phyloP scores from a whole-genome alignment of 768 basidiomycete genomes.

The Asterophora lycoperdoides region DNA sequence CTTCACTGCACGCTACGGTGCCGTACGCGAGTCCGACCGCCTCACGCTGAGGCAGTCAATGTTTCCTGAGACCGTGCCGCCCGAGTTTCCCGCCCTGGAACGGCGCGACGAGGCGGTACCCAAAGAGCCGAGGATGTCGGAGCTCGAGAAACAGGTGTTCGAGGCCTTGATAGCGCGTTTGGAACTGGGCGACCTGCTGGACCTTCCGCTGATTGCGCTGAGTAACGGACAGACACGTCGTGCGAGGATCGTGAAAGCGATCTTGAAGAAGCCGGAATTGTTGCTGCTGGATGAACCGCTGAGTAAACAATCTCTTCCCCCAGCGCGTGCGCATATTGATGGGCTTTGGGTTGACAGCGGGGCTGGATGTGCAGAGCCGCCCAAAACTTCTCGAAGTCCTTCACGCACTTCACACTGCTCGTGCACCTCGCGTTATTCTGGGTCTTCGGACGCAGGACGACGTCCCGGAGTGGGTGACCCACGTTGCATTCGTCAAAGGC shows the following conservation, averaged over 20 bases:
- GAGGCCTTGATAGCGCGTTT: slow-evolving; percentile 52
- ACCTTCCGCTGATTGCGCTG: slow-evolving; percentile 78
- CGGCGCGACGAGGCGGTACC: slow-evolving; percentile 19
- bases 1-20: slow-evolving; percentile 89
- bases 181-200: slow-evolving; percentile 59
- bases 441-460: slow-evolving; percentile 67
- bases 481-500: slow-evolving; percentile 53
- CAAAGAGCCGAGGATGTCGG: slow-evolving; percentile 7
- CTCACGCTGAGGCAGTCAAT: slow-evolving; percentile 72
- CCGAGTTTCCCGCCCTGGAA: slow-evolving; percentile 22
- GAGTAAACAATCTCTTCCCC: slow-evolving; percentile 38
- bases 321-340: background rate
- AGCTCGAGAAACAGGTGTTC: slow-evolving; percentile 36
- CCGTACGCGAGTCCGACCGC: slow-evolving; percentile 79
- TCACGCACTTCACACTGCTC: slow-evolving; percentile 16
- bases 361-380: slow-evolving; percentile 64
- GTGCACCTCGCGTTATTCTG: slow-evolving; percentile 20
- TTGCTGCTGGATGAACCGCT: slow-evolving; percentile 90
- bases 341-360: slow-evolving; percentile 45
- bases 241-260: slow-evolving; percentile 75
- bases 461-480: slow-evolving; percentile 68
- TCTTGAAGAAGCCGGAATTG: slow-evolving; percentile 67
- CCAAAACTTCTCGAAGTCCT: slow-evolving; percentile 47
- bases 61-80: slow-evolving; percentile 46
- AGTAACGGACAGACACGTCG: slow-evolving; percentile 91